Conservation (phyloP, 2,329 filamentous ascomycete genomes). For the Clonostachys rhizophaga region DNA sequence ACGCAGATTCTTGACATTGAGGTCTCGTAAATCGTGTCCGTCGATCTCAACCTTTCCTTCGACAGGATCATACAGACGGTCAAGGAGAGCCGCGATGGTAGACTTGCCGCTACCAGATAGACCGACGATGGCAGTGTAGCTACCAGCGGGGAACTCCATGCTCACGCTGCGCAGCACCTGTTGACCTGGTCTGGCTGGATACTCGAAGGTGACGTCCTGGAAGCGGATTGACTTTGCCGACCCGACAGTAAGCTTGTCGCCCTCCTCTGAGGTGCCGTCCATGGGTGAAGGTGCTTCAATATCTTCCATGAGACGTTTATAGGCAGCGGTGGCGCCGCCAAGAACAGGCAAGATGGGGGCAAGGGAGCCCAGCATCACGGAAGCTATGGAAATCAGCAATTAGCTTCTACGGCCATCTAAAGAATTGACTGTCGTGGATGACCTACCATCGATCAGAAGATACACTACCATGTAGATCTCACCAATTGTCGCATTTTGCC, state of each 20-base stretch:
- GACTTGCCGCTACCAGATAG: constrained; percentile 93
- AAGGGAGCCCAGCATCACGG: constrained; percentile 85
- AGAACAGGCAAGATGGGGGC: constrained; percentile 85
- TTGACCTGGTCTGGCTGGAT: constrained; percentile 88
- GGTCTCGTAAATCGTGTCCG: constrained; percentile 6
- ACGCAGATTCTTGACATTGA: constrained; percentile 38
- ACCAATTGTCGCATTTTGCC: background rate
- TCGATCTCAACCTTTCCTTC: constrained; percentile 18
- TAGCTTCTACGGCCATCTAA: constrained; percentile 54
- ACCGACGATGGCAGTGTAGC: constrained; percentile 89
- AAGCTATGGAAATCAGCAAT: constrained; percentile 86
- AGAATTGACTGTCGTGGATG: constrained; percentile 40
- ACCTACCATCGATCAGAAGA: constrained; percentile 54
- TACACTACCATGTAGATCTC: constrained; percentile 1
- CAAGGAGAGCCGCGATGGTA: constrained; percentile 16
- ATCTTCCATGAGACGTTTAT: constrained; percentile 87
- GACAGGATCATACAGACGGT: constrained; percentile 11
- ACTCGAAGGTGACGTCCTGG: constrained; percentile 63
- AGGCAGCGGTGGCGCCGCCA: constrained; percentile 75
- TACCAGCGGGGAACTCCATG: constrained; percentile 78
- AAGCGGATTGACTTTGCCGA: constrained; percentile 28
- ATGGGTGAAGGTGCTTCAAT: constrained; percentile 86
- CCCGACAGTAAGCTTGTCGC: background rate
- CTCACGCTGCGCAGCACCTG: constrained; percentile 81
- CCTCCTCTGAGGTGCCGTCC: constrained; percentile 36